Base-by-base conservation (phyloP, 2,329 filamentous ascomycete genomes). In the Fusarium aywerte region DNA sequence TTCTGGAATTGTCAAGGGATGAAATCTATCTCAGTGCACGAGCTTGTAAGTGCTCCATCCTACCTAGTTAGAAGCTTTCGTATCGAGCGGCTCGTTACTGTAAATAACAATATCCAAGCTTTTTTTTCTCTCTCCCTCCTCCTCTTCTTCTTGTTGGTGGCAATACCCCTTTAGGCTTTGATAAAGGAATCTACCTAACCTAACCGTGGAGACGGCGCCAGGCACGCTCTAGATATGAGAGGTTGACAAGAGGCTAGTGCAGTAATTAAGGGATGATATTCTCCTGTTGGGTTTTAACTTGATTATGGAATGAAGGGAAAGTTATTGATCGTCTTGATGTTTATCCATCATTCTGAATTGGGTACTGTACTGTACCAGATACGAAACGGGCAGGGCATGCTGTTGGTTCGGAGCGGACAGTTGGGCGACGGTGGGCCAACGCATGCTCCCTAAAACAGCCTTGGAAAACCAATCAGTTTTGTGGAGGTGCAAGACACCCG, bases 1-100 rank as follows among this genome's bases (percentile, higher is more conserved):
- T 64, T 65, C 67, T 69, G 63, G 67, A 70, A 70, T 68, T 50
- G 20, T 35, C 44, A 58, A 51, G 60, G 59, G 59, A 63, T 63
- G 59, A 58, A 64, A 64, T 63, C 59, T 65, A 60, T 53, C 44
- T 64, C 32, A 43, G 59, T 23, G 60, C 60, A 64, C 60, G 39
- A 64, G 52, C 60, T 36, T 52, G 3, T 42, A 47, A 63, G 39
- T 47, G 44, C 58, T 39, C 48, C 33, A 38, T 49, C 16, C 43
- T n/a, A n/a, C n/a, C n/a, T n/a, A 42, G 31, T 27, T 32, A 25
- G 36, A 35, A n/a, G 25, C 36, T 51, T 52, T 21, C 40, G 23
- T 43, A 20, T 43, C 12, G 16, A 35, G 16, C 21, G 23, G n/a
- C 23, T 25, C 23, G 59, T 43, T 64, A 10, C 45, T 43, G 50